Evolutionary conservation across 2,329 filamentous ascomycete genomes (phyloP), one percentile per base, ranked within the genome.

Genomic region (Hymenoscyphus linearis): DNA sequence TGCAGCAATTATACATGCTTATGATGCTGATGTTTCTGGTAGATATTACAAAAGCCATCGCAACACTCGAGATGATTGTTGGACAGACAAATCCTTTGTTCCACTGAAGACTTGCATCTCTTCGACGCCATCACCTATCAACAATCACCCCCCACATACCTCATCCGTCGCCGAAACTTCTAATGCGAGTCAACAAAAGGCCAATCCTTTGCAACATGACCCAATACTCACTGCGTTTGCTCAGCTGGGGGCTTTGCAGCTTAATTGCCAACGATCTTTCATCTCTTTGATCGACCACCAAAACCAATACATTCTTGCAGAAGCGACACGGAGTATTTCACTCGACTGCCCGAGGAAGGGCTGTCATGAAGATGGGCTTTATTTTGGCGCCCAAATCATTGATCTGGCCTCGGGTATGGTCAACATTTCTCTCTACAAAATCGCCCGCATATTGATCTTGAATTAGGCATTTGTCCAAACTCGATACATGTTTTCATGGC

Each of bases 231-330:
- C 74, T 5, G 75, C 76, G 1, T 74, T 77, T 58, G 72, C 80
- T 0, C 81, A 83, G 67, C 74, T 83, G 6, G 77, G 75, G 4
- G 74, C 79, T 0, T 72, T 82, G 16, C 74, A 78, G 0, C 70
- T 83, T 53, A 70, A 76, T 25, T 75, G 75, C 35, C 75, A 77
- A 60, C 76, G 80, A 7, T 74, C 73, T 47, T 76, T 82, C 65
- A 75, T 82, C n/a, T 78, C 77, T 34, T 57, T 70, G 1, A 66
- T 70, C 25, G 66, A 67, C 36, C 60, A 64, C 3, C 54, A 66
- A 13, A 54, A 62, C 25, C 68, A 69, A 50, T 68, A 66, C 36
- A 64, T 71, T n/a, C 54, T 71, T 9, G 66, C 69, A 13, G 69
- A 68, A 54, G 66, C 68, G 4, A 69, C 68, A 9, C 57, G 55